phyloP scores from a whole-genome alignment of 345 rosid species.

The Salix purpurea region DNA sequence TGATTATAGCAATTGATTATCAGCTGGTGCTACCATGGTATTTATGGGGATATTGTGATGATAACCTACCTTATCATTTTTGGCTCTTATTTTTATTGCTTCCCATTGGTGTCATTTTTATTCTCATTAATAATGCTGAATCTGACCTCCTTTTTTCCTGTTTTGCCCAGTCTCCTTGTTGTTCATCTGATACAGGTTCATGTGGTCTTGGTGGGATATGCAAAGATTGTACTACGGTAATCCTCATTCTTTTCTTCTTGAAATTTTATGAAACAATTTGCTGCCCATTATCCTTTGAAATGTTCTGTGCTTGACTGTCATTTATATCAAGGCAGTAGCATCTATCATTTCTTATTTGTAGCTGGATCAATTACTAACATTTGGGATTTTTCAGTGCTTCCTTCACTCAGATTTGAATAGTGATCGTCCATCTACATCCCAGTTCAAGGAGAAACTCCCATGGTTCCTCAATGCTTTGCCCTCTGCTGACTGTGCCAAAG shows the following conservation, averaged over 20 bases:
- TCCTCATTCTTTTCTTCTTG: not conserved
- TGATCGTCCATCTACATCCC: conserved; percentile 81
- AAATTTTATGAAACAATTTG: not conserved
- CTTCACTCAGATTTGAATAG: conserved; percentile 77
- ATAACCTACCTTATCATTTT: not conserved
- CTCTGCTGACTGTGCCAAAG: conserved; percentile 96
- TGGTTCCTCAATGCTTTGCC: conserved; percentile 94
- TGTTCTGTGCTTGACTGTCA: not conserved
- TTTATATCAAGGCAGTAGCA: not conserved
- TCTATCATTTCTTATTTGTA: conserved; percentile 10
- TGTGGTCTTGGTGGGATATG: conserved; percentile 71
- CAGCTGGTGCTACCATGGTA: not conserved
- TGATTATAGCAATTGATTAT: not conserved
- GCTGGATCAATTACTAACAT: not conserved
- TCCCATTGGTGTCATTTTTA: not conserved
- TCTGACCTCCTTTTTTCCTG: not conserved
- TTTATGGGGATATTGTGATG: not conserved
- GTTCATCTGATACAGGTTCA: conserved; percentile 48
- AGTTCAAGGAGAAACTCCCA: conserved; percentile 89
- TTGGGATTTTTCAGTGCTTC: conserved; percentile 69
- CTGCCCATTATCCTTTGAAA: not conserved
- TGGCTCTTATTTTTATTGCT: not conserved
- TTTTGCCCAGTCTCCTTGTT: conserved; percentile 77
- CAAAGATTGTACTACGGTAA: conserved; percentile 98
- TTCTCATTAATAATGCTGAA: not conserved